Conservation (phyloP, 169 alveolate genomes). For the Plasmodium fragile region DNA sequence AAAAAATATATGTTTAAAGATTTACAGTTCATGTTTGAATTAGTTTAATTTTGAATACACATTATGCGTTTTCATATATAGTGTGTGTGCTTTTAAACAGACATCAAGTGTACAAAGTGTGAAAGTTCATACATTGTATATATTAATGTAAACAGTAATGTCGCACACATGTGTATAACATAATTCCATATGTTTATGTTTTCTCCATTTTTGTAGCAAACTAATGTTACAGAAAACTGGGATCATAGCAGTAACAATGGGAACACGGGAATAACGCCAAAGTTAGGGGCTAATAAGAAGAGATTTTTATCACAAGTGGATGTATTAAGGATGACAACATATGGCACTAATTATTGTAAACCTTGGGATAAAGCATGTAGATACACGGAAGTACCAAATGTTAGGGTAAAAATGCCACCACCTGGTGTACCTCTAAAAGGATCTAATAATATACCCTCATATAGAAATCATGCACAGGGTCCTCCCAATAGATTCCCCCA, state of each 20-base stretch:
- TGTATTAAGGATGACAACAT: not conserved
- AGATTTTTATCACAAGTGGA: slow-evolving; percentile 7
- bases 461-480: not conserved
- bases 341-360: not conserved
- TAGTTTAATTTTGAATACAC: not conserved
- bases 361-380: not conserved
- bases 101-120: not conserved
- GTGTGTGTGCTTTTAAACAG: not conserved
- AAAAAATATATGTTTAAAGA: not conserved
- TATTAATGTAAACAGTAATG: not conserved
- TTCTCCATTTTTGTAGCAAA: not conserved
- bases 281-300: not conserved
- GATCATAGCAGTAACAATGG: not conserved
- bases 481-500: not conserved
- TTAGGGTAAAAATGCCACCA: not conserved
- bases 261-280: not conserved
- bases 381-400: not conserved
- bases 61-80: not conserved
- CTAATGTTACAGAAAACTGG: not conserved
- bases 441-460: not conserved
- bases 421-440: not conserved
- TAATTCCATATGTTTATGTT: not conserved
- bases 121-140: not conserved
- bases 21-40: not conserved
- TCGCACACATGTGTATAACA: not conserved